Evolutionary conservation across 805 yeast species (phyloP).

Genomic region (Monosporozyma servazzii): DNA sequence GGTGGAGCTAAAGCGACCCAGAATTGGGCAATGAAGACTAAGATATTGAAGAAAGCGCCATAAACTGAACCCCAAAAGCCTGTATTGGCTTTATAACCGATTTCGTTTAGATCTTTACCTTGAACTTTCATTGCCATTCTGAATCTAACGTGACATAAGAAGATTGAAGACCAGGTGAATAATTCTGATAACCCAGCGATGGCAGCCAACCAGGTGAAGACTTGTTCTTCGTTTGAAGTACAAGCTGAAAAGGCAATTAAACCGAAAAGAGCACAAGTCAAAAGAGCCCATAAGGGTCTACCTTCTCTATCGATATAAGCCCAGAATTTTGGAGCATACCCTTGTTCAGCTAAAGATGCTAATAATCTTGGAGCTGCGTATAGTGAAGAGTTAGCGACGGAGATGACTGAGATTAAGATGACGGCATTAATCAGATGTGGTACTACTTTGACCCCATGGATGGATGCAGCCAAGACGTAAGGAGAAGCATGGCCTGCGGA

Average conservation of each 20-base stretch:
- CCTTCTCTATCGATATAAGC: constrained; percentile 49
- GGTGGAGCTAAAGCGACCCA: constrained; percentile 50
- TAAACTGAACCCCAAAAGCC: constrained; percentile 44
- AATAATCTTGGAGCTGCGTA: constrained; percentile 67
- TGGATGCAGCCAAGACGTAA: constrained; percentile 59
- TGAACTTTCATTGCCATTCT: constrained; percentile 45
- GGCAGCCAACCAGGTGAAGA: constrained; percentile 53
- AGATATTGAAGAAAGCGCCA: constrained; percentile 39
- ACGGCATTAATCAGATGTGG: constrained; percentile 71
- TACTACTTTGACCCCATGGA: constrained; percentile 52
- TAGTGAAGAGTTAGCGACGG: constrained; percentile 70
- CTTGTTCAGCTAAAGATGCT: constrained; percentile 60
- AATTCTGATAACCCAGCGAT: constrained; percentile 49
- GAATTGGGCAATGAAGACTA: constrained; percentile 49
- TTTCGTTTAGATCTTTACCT: constrained; percentile 37
- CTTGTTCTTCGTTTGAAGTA: constrained; percentile 39
- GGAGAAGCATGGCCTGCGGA: constrained; percentile 59
- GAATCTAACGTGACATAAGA: constrained; percentile 44
- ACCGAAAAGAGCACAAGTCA: constrained; percentile 43
- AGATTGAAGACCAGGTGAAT: constrained; percentile 51
- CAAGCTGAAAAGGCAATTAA: constrained; percentile 54
- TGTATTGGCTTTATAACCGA: constrained; percentile 42
- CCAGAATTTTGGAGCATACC: constrained; percentile 49
- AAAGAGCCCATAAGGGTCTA: constrained; percentile 49
- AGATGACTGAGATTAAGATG: constrained; percentile 59